Evolutionary conservation across 1,139 yeast species (phyloP).

Genomic region (Nakaseomyces kungkrabaensis): DNA sequence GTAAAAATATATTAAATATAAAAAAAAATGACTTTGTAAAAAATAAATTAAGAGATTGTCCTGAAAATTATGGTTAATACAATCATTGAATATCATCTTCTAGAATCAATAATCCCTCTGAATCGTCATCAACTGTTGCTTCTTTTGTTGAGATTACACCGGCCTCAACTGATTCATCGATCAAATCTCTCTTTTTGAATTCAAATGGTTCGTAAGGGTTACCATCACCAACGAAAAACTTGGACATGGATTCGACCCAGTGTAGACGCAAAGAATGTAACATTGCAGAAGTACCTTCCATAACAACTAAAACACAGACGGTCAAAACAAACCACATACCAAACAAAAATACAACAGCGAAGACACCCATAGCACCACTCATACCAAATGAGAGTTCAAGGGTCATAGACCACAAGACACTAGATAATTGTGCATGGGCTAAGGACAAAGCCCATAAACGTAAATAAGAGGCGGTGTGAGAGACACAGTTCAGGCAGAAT

Average conservation of each 20-base stretch:
- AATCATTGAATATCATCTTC: neutral
- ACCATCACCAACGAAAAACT: slow-evolving; percentile 95
- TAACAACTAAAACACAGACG: slow-evolving; percentile 78
- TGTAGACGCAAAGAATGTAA: slow-evolving; percentile 90
- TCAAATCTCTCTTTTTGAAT: slow-evolving; percentile 34
- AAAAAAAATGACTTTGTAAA: neutral
- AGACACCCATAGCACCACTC: slow-evolving; percentile 59
- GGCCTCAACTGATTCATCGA: slow-evolving; percentile 7
- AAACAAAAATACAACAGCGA: slow-evolving; percentile 67
- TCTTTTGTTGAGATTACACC: slow-evolving; percentile 6
- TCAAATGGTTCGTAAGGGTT: slow-evolving; percentile 75
- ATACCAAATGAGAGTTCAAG: slow-evolving; percentile 71
- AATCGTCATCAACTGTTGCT: neutral
- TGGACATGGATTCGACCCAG: slow-evolving; percentile 99
- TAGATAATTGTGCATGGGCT: slow-evolving; percentile 92
- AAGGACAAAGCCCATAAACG: slow-evolving; percentile 95
- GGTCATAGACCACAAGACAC: slow-evolving; percentile 96
- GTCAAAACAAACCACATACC: slow-evolving; percentile 94
- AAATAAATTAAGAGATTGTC: neutral
- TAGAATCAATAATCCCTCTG: neutral
- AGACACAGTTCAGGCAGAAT: slow-evolving; percentile 92
- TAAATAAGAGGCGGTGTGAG: slow-evolving; percentile 95
- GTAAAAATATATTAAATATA: neutral
- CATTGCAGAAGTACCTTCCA: slow-evolving; percentile 99
- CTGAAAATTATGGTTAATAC: neutral